Evolutionary conservation across 176 grass and related monocot species (phyloP), one percentile per base, ranked within the genome.

Genomic region (Ananas comosus): DNA sequence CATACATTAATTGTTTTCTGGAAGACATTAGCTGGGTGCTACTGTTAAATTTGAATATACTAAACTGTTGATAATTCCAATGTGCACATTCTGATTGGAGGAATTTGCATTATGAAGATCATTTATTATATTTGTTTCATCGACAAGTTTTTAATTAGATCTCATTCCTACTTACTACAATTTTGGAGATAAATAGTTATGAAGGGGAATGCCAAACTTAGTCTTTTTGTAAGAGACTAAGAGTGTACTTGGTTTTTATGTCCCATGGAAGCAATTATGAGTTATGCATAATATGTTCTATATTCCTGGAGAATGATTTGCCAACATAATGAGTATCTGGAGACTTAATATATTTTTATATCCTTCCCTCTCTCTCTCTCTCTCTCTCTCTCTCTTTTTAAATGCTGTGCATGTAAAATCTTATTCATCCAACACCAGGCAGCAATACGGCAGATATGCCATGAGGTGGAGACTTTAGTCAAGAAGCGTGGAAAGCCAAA

Each of bases 371-470:
- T 70, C 2, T 27, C 25, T 27, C 28, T 8, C 51, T 50, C 48
- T 11, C 13, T 70, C 51, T 50, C 48, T 11, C 13, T 70, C 2
- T 27, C 25, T 27, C 28, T 8, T 59, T 17, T 59, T 42, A 6
- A 42, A 17, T 59, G n/a, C 4, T 4, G 54, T 59, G 11, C 54
- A 59, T 59, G 16, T 59, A 59, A 59, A 6, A 21, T 53, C 23
- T 73, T 33, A 19, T 63, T 24, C 64, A 64, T 74, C 16, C 59
- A 17, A 9, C 71, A 87, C 72, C 79, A 97, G 93, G 86, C 70
- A 68, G 93, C 93, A 70, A 90, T 97, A 85, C 77, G 69, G 71
- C 79, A 97, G 74, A 97, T 92, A 79, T 97, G 89, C 79, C 81
- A 73, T 64, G 81, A 79, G 71, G 79, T 92, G 70, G 86, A 97